These are phyloP conservation scores for Buxus sempervirens DNA, from an alignment of 164 flowering plant genomes.

Conservation along the genomic window DNA sequence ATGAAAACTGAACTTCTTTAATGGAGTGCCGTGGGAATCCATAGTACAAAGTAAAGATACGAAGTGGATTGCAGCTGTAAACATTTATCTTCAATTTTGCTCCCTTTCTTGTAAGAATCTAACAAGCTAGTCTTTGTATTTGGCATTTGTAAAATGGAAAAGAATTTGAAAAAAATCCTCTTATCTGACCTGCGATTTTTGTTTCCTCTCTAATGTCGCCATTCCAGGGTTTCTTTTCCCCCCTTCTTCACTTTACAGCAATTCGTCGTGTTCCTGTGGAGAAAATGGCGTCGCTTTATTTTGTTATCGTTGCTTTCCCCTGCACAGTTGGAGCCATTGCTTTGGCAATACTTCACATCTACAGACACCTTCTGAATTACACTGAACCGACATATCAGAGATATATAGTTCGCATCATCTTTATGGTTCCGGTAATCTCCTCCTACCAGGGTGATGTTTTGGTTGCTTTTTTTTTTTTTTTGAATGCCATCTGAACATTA, in stretches of 20 bases:
- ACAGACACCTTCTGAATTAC: constrained; percentile 88
- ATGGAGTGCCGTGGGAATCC: background rate
- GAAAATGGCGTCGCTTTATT: constrained; percentile 52
- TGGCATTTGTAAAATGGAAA: no score
- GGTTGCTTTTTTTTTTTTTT: background rate
- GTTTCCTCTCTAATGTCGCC: no score
- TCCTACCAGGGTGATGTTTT: background rate
- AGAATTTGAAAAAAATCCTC: background rate
- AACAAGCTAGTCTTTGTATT: no score
- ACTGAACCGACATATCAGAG: constrained; percentile 97
- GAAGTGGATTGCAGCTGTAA: background rate
- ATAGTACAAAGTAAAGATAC: background rate
- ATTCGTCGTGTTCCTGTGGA: no score
- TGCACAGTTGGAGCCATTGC: constrained; percentile 73
- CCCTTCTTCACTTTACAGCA: no score
- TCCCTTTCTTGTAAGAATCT: no score
- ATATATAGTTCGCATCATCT: constrained; percentile 90
- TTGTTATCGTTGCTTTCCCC: constrained; percentile 57
- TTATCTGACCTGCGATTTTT: background rate
- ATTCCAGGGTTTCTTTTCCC: no score
- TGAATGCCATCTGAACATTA: background rate
- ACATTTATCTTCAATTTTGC: no score
- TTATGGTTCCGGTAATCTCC: constrained; percentile 90
- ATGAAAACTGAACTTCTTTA: no score
- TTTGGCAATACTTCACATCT: constrained; percentile 77